Percentiles rank a stretch among this genome's conserved stretches.
Conservation (phyloP, 2,329 filamentous ascomycete species). For the Fusarium floridanum region DNA sequence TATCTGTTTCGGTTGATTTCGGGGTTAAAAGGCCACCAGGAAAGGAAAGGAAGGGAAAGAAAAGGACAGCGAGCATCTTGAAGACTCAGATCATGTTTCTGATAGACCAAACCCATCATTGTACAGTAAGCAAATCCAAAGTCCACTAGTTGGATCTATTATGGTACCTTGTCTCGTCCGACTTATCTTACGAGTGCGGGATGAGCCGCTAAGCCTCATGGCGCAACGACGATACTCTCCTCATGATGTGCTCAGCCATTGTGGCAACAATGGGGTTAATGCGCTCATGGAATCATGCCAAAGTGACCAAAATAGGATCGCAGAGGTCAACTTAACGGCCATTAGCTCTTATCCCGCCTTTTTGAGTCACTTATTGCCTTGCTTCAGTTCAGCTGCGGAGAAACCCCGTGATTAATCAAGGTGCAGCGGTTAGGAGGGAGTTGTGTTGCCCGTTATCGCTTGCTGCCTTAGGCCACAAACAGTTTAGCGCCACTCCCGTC, state of each 20-base stretch:
- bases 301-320: conserved; percentile 6
- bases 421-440: conserved; percentile 19
- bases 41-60: conserved; percentile 3
- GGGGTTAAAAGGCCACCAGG: conserved; percentile 21
- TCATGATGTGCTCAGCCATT: conserved; percentile 18
- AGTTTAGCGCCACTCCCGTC: conserved; percentile 44
- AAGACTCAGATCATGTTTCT: conserved; percentile 18
- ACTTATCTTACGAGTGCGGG: conserved; percentile 29
- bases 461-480: conserved; percentile 53
- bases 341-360: conserved; percentile 23
- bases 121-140: conserved; percentile 26
- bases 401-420: conserved; percentile 42
- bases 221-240: conserved; percentile 10
- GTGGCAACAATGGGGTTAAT: background rate
- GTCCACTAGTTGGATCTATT: conserved; percentile 10
- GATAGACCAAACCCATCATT: conserved; percentile 29
- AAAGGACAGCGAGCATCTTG: conserved; percentile 9
- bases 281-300: background rate
- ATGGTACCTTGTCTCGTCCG: conserved; percentile 12
- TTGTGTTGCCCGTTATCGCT: conserved; percentile 42
- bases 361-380: conserved; percentile 38
- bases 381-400: conserved; percentile 27
- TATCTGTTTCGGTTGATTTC: conserved; percentile 11
- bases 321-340: conserved; percentile 10
- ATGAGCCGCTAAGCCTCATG: conserved; percentile 29